Evolutionary conservation across 495 filamentous ascomycete species (phyloP).

Genomic region (Entonaema liquescens): DNA sequence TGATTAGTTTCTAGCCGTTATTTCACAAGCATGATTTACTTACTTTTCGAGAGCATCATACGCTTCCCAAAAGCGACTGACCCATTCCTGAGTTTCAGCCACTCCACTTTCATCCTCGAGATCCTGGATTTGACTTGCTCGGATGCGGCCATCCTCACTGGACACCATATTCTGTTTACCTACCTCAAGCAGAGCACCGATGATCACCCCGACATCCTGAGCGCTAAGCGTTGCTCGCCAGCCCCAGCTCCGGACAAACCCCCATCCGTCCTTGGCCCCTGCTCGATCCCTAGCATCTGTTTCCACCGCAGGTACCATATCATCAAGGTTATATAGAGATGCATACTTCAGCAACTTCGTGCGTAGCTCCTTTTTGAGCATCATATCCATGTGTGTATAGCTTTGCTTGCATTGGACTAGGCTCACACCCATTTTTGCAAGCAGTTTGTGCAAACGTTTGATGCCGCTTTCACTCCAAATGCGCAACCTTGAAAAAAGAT

Average conservation of each 20-base stretch:
- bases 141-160: slow-evolving; percentile 44
- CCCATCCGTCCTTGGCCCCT: slow-evolving; percentile 85
- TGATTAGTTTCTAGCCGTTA: slow-evolving; percentile 55
- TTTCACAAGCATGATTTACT: slow-evolving; percentile 45
- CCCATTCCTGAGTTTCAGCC: slow-evolving; percentile 70
- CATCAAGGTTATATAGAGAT: slow-evolving; percentile 89
- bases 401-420: slow-evolving; percentile 91
- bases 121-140: slow-evolving; percentile 52
- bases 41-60: slow-evolving; percentile 87
- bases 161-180: slow-evolving; percentile 62
- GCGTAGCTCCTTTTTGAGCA: slow-evolving; percentile 88
- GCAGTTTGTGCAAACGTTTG: slow-evolving; percentile 91
- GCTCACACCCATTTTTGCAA: slow-evolving; percentile 98
- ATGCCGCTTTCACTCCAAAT: slow-evolving; percentile 92
- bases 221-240: slow-evolving; percentile 95
- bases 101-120: slow-evolving; percentile 54
- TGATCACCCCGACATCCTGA: slow-evolving; percentile 87
- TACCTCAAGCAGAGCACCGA: slow-evolving; percentile 92
- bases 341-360: slow-evolving; percentile 87
- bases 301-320: slow-evolving; percentile 77
- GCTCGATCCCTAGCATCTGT: slow-evolving; percentile 64
- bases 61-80: slow-evolving; percentile 86
- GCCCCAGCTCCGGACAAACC: slow-evolving; percentile 96
- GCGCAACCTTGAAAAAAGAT: slow-evolving; percentile 89
- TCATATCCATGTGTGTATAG: slow-evolving; percentile 99